Base-by-base conservation (phyloP, 2,329 filamentous ascomycete species). In the Colletotrichum sp. region DNA sequence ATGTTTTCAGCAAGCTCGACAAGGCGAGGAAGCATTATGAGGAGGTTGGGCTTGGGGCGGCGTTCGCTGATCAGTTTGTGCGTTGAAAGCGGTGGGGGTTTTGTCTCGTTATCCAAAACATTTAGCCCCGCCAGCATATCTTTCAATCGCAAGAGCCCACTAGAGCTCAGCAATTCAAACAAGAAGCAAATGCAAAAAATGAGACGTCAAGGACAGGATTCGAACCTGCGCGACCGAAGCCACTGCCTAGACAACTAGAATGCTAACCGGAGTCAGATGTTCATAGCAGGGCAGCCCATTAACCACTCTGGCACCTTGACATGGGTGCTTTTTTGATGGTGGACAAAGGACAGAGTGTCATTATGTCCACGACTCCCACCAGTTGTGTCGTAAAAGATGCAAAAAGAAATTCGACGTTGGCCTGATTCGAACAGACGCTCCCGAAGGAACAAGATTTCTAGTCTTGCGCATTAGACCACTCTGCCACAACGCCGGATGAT, bases 1-100 rank as follows among this genome's bases (percentile, higher is more conserved):
- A 84, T 74, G 82, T 84, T 3, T 83, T 83, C 68, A 82, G 81
- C 77, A 83, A 83, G 76, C 70, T 83, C 32, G 63, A 80, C 52
- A 75, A 78, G 13, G 83, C 83, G 2, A 78, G 72, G 60, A 77
- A 80, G 67, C 83, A 83, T 76, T 83, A 83, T 77, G 81, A 84
- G 72, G 74, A 71, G 18, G 81, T 83, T 48, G 82, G 83, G 4
- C 77, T 84, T n/a, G 80, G 81, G 6, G 78, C 79, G 8, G 77
- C 71, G 18, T 84, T 79, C 80, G 82, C 74, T 57, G 60, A 39
- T 16, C 60, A 64, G 32, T 39, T 64, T 64, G 60, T 39, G 30
- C 60, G 60, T 36, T 64, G 21, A 36, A n/a, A 13, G 9, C 43
- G 10, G 5, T 48, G n/a, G 43, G 9, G 43, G 9, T 4, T 48